A percentile compares a stretch with the other conserved stretches of the same genome.
phyloP scores from a whole-genome alignment of 768 basidiomycete species.

The Bullera alba region DNA sequence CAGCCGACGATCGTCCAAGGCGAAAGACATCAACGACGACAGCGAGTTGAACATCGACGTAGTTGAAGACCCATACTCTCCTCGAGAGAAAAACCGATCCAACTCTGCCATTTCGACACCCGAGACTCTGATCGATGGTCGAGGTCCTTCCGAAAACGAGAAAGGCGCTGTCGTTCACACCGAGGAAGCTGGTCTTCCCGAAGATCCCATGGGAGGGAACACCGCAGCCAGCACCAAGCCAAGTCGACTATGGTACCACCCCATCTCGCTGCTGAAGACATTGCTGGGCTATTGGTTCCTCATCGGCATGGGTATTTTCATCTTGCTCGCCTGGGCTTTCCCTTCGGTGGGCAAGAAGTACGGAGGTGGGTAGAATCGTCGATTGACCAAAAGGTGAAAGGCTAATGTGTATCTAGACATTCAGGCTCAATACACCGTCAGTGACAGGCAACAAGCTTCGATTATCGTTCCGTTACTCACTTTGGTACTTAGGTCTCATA shows the following conservation, averaged over 20 bases:
- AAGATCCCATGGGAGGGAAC: too few species aligned
- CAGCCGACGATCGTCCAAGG: too few species aligned
- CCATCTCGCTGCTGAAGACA: neutral
- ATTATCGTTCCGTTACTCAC: neutral
- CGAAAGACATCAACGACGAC: too few species aligned
- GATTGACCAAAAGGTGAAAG: neutral
- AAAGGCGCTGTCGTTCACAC: too few species aligned
- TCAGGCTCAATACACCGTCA: slow-evolving; percentile 26
- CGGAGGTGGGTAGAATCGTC: slow-evolving; percentile 18
- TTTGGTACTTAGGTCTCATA: slow-evolving; percentile 16
- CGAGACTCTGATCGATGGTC: too few species aligned
- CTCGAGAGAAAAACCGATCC: too few species aligned
- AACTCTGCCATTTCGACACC: too few species aligned
- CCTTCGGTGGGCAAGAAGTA: slow-evolving; percentile 30
- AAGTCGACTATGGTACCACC: neutral
- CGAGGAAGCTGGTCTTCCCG: too few species aligned
- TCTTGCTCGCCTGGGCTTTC: slow-evolving; percentile 34
- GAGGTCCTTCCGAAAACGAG: neutral
- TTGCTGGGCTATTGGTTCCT: slow-evolving; percentile 26
- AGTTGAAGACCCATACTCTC: too few species aligned
- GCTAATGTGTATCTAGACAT: slow-evolving; percentile 13
- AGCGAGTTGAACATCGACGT: too few species aligned
- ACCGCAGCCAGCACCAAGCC: neutral
- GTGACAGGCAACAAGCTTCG: too few species aligned
- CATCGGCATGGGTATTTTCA: slow-evolving; percentile 28